Evolutionary conservation across 306 rosid genomes (phyloP), one percentile per base, ranked within the genome.

Genomic region (Biancaea sappan): DNA sequence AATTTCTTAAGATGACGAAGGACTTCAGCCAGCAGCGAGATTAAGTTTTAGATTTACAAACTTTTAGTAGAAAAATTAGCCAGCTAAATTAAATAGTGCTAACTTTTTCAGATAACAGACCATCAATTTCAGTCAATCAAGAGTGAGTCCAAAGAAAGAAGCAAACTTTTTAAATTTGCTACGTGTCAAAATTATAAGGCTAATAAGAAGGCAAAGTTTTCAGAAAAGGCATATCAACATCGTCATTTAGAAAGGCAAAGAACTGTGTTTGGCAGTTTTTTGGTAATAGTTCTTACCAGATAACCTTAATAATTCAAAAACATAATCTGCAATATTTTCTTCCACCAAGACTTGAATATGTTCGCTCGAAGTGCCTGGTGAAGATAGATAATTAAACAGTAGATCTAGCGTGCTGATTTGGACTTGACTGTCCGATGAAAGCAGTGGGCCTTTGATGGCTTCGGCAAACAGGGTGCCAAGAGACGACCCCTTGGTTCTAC

Each of bases 391-490:
- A 77, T 83, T 81, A 83, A 88, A 77, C 19, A 88, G 88, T 66
- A 94, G 77, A 77, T 84, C 91, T 32, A 94, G 66, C 52, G 97
- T 79, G 86, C 89, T 78, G 69, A 81, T 79, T 84, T 90, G 97
- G 80, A 94, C 96, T 83, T 90, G 87, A 79, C 65, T 87, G 59
- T 90, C 86, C 8, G 95, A 85, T 8, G 98, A 90, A 75, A 94
- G 94, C 48, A 94, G 81, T 54, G 98, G 96, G 25, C 97, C 96
- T 77, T 94, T 91, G 79, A 94, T 87, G 78, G 98, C 98, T 82
- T 94, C 98, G 8, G 93, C 87, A 59, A 94, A 90, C 77, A 85
- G 80, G 66, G 75, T 61, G 79, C 77, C 83, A 75, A 91, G 86
- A 77, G 85, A 71, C 65, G 81, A 73, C 51, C 61, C 87, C 54